These are phyloP conservation scores for Solanum raphanifolium DNA, from an alignment of 257 asterid species.

Conservation along the genomic window DNA sequence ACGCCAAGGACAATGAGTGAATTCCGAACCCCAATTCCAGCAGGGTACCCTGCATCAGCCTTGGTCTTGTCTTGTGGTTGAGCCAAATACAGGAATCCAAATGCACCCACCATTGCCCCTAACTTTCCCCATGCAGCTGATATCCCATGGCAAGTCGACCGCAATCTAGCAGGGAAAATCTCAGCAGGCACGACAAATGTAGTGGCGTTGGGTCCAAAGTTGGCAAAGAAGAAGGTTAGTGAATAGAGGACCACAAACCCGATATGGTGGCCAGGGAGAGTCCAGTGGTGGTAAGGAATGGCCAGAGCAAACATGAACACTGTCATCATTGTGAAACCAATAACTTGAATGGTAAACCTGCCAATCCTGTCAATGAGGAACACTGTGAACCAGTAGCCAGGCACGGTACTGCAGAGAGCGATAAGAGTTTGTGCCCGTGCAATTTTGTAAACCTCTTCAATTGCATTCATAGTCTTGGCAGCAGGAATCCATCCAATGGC, in stretches of 20 bases:
- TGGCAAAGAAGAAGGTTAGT: neutral
- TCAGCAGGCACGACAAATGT: neutral
- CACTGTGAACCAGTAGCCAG: constrained; percentile 42
- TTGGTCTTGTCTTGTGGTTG: constrained; percentile 37
- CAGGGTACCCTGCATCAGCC: constrained; percentile 49
- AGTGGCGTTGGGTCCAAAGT: constrained; percentile 1
- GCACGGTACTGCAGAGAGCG: constrained; percentile 51
- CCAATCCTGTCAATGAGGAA: neutral
- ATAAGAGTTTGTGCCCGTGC: constrained; percentile 55
- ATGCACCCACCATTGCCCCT: constrained; percentile 66
- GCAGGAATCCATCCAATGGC: constrained; percentile 63
- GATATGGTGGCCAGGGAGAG: neutral
- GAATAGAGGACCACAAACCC: neutral
- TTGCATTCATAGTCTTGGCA: constrained; percentile 38
- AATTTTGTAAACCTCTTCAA: constrained; percentile 33
- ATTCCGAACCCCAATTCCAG: constrained; percentile 53
- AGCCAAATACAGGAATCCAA: constrained; percentile 53
- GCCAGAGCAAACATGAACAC: neutral
- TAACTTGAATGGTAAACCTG: neutral
- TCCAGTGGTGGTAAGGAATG: neutral
- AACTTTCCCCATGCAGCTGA: constrained; percentile 59
- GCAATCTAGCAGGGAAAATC: neutral
- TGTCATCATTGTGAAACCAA: neutral
- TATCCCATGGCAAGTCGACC: constrained; percentile 30
- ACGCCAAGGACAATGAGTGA: constrained; percentile 39